Evolutionary conservation across 1,139 yeast genomes (phyloP), one percentile per base, ranked within the genome.

Genomic region (Suhomyces chickasaworum): DNA sequence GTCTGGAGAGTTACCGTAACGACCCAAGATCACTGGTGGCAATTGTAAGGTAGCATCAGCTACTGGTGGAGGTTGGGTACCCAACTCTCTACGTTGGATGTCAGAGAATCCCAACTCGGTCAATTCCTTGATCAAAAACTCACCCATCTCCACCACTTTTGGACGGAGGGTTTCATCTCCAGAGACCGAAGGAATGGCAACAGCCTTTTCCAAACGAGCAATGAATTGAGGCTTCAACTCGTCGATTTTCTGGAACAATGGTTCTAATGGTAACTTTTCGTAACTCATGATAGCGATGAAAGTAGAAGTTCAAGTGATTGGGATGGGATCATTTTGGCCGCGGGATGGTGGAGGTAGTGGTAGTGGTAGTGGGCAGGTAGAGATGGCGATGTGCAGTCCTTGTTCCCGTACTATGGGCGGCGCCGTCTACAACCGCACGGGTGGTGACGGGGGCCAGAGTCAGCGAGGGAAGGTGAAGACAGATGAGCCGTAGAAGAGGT

Each of bases 111-210:
- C 97, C 50, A 93, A 77, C 4, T 64, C 62, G 46, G 72, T 75
- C 63, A 95, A 78, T 70, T 91, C 91, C 6, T 65, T 65, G 46
- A 81, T 83, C 50, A 93, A 73, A 68, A 88, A 93, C 45, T 87
- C 80, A 30, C 96, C 95, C 90, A 95, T 93, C 58, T 75, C 78
- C 47, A 86, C 83, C 42, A 93, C 98, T 64, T 86, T 77, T 27
- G 96, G 95, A 69, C 96, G 87, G 59, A 87, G 78, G 13, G 82
- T 66, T 63, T 90, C 95, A 65, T 93, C 99, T 32, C 90, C 84
- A 7, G 98, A 90, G 33, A 95, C 97, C 4, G 98, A 91, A 42
- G 96, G 95, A 58, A 93, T 95, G 48, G 90, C 87, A 42, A 95
- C 91, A 10, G 97, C 97, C 47, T 84, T 75, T 41, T 82, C 70